phyloP scores from a whole-genome alignment of 768 basidiomycete species.

The Sistotremastrum niveocremeum region DNA sequence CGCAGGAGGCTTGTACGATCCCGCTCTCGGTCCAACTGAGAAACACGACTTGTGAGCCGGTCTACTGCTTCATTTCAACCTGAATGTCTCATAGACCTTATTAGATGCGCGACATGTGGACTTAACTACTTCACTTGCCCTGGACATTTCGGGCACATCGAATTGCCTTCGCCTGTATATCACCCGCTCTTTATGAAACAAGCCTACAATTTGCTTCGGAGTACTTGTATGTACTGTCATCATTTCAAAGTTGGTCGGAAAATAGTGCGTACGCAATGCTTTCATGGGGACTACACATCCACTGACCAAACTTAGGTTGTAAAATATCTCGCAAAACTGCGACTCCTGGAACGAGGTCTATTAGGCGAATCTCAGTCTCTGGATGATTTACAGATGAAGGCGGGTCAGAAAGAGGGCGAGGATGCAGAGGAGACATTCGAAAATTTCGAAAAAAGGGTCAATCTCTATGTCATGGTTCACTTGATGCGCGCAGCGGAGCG shows the following conservation, averaged over 20 bases:
- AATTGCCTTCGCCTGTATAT: slow-evolving; percentile 87
- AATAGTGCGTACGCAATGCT: slow-evolving; percentile 32
- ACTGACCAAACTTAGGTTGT: slow-evolving; percentile 1
- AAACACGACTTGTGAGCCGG: slow-evolving; percentile 75
- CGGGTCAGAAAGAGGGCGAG: slow-evolving; percentile 24
- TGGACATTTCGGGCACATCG: slow-evolving; percentile 97
- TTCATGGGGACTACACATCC: neutral
- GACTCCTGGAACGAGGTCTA: slow-evolving; percentile 80
- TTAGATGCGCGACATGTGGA: slow-evolving; percentile 86
- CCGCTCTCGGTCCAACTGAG: slow-evolving; percentile 82
- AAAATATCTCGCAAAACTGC: slow-evolving; percentile 83
- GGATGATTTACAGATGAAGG: slow-evolving; percentile 48
- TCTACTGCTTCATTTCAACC: neutral
- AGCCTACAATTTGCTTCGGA: slow-evolving; percentile 75
- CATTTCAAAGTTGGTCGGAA: slow-evolving; percentile 68
- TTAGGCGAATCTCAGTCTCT: slow-evolving; percentile 67
- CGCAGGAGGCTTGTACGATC: slow-evolving; percentile 86
- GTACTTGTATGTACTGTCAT: slow-evolving; percentile 90
- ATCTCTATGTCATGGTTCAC: slow-evolving; percentile 49
- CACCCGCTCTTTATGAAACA: slow-evolving; percentile 94
- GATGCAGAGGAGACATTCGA: slow-evolving; percentile 45
- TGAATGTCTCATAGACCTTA: slow-evolving; percentile 5
- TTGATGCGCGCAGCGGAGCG: slow-evolving; percentile 30
- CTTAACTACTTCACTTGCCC: slow-evolving; percentile 92
- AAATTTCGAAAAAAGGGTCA: slow-evolving; percentile 48